These are phyloP conservation scores for Trichoderma breve DNA, from an alignment of 2,329 filamentous ascomycete genomes.

Conservation along the genomic window DNA sequence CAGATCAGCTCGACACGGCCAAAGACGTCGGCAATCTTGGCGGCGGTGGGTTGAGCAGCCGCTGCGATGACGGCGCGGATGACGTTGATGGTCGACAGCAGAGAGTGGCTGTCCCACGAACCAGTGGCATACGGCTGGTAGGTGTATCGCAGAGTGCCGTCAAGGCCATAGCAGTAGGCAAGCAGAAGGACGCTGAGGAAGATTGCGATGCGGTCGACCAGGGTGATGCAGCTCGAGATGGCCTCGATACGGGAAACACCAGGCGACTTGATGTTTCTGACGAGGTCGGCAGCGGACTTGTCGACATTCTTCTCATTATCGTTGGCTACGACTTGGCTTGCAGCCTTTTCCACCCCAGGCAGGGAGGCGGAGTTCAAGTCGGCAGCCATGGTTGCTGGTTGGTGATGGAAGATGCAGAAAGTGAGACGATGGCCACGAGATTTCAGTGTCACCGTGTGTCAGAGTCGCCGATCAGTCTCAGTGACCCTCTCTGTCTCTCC, in stretches of 20 bases:
- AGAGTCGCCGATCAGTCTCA: too few species aligned
- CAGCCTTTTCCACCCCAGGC: slow-evolving; percentile 15
- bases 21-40: slow-evolving; percentile 62
- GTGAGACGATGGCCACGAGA: not conserved
- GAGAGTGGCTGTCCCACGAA: slow-evolving; percentile 50
- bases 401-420: not conserved
- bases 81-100: slow-evolving; percentile 57
- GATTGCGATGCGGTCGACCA: slow-evolving; percentile 52
- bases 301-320: not conserved
- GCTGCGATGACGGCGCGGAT: slow-evolving; percentile 58
- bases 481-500: not conserved
- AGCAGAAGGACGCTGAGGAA: slow-evolving; percentile 62
- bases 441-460: not conserved
- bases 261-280: slow-evolving; percentile 39
- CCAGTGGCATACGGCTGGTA: slow-evolving; percentile 57
- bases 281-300: not conserved
- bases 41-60: slow-evolving; percentile 55
- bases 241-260: slow-evolving; percentile 61
- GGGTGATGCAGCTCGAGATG: slow-evolving; percentile 51
- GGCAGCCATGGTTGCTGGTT: not conserved
- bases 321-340: not conserved
- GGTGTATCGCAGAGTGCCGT: slow-evolving; percentile 54
- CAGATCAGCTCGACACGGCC: slow-evolving; percentile 58
- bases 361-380: not conserved
- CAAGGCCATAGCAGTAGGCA: slow-evolving; percentile 62